Conservation (phyloP, 257 asterid species). For the Verbascum thapsus region DNA sequence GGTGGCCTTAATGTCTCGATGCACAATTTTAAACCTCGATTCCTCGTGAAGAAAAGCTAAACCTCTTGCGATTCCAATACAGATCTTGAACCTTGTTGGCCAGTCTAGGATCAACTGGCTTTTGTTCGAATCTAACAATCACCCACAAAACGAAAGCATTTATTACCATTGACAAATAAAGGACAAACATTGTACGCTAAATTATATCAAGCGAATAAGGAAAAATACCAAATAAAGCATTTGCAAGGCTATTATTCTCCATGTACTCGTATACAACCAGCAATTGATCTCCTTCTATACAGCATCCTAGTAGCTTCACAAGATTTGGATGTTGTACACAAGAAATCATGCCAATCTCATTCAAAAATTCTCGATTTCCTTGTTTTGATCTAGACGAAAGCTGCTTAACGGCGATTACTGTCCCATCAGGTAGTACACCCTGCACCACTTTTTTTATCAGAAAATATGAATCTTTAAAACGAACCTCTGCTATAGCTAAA, state of each 20-base stretch:
- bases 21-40: constrained; percentile 80
- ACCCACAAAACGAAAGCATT: background rate
- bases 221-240: constrained; percentile 56
- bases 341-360: constrained; percentile 89
- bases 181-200: background rate
- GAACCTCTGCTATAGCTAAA: too few relatives aligned
- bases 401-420: constrained; percentile 82
- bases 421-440: constrained; percentile 74
- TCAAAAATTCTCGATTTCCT: constrained; percentile 82
- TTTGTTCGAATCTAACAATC: constrained; percentile 45
- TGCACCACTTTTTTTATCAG: constrained; percentile 36
- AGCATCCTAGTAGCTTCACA: constrained; percentile 83
- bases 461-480: constrained; percentile 1
- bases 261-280: constrained; percentile 78
- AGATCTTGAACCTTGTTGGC: constrained; percentile 77
- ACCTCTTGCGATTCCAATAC: constrained; percentile 85
- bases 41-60: constrained; percentile 85
- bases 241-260: constrained; percentile 91
- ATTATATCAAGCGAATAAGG: background rate
- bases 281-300: constrained; percentile 79
- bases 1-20: constrained; percentile 91
- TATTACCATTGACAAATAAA: constrained; percentile 3
- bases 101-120: constrained; percentile 71
- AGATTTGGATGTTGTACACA: constrained; percentile 84
- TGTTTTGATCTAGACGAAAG: constrained; percentile 79